Conservation (phyloP, 495 filamentous ascomycete species). For the Xylaria scruposa region DNA sequence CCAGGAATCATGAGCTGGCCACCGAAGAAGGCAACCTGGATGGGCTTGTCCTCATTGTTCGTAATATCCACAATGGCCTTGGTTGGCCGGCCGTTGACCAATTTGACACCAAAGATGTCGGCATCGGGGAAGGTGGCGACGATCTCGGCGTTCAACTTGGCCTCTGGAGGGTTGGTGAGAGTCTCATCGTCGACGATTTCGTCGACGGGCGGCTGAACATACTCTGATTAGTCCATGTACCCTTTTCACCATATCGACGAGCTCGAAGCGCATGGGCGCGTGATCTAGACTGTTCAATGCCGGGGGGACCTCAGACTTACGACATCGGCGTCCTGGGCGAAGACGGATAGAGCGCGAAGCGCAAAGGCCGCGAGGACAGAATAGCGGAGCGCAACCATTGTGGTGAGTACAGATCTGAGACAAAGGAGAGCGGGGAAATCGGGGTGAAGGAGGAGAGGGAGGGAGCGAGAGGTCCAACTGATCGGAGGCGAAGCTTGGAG, state of each 20-base stretch:
- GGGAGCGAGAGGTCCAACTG: constrained; percentile 22
- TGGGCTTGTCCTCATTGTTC: constrained; percentile 81
- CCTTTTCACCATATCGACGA: neutral
- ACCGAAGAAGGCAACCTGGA: constrained; percentile 78
- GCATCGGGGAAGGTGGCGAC: constrained; percentile 82
- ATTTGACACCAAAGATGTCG: constrained; percentile 90
- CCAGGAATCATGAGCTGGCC: constrained; percentile 72
- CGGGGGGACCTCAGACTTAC: constrained; percentile 54
- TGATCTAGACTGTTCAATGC: neutral
- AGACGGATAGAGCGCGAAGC: constrained; percentile 69
- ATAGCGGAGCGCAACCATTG: constrained; percentile 77
- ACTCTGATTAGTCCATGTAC: constrained; percentile 23
- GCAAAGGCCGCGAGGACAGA: constrained; percentile 73
- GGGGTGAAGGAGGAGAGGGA: constrained; percentile 21
- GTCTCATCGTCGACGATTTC: constrained; percentile 36
- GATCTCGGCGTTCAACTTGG: constrained; percentile 75
- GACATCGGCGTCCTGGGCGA: constrained; percentile 58
- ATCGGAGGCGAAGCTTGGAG: constrained; percentile 23
- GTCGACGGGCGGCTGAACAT: constrained; percentile 26
- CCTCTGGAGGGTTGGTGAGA: constrained; percentile 54
- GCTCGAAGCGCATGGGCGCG: constrained; percentile 12
- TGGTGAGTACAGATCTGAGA: constrained; percentile 41
- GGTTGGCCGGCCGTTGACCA: constrained; percentile 91
- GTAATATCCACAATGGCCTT: constrained; percentile 78
- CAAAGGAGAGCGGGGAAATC: constrained; percentile 26